Conservation (phyloP, 1,284 basidiomycete species). For the Cutaneotrichosporon mucoides region DNA sequence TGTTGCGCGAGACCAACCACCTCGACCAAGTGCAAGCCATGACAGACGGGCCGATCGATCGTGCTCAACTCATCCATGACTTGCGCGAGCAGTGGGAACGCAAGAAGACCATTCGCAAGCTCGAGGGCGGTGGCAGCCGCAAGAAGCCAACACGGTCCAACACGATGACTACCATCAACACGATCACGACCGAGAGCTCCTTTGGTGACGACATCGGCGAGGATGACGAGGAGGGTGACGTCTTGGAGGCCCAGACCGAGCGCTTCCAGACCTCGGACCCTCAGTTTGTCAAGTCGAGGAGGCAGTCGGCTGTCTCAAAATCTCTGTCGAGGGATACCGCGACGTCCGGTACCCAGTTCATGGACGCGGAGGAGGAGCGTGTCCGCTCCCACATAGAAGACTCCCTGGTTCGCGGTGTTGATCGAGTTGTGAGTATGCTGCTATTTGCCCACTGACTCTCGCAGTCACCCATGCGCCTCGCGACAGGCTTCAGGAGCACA, state of each 20-base stretch:
- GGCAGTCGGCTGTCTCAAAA: constrained; percentile 8
- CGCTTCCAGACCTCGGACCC: constrained; percentile 17
- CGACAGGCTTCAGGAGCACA: constrained; percentile 18
- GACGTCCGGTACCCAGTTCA: constrained; percentile 70
- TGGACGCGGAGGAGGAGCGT: constrained; percentile 74
- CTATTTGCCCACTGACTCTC: not conserved
- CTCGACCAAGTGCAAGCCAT: constrained; percentile 65
- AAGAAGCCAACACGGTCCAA: constrained; percentile 1
- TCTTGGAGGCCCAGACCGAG: constrained; percentile 42
- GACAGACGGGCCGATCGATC: constrained; percentile 61
- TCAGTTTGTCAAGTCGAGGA: not conserved
- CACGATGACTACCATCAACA: not conserved
- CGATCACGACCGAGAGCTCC: not conserved
- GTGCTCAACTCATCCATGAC: constrained; percentile 72
- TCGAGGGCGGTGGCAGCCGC: constrained; percentile 61
- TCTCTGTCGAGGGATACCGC: constrained; percentile 2
- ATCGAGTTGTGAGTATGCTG: constrained; percentile 42
- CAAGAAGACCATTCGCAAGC: constrained; percentile 74
- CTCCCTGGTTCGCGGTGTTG: constrained; percentile 68
- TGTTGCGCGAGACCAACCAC: constrained; percentile 77
- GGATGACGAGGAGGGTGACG: constrained; percentile 43
- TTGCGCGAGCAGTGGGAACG: constrained; percentile 72
- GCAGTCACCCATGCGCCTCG: constrained; percentile 25
- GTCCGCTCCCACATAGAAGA: constrained; percentile 79
- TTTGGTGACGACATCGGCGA: constrained; percentile 27